These are phyloP conservation scores for Candida succiphila DNA, from an alignment of 805 yeast genomes.

Conservation along the genomic window DNA sequence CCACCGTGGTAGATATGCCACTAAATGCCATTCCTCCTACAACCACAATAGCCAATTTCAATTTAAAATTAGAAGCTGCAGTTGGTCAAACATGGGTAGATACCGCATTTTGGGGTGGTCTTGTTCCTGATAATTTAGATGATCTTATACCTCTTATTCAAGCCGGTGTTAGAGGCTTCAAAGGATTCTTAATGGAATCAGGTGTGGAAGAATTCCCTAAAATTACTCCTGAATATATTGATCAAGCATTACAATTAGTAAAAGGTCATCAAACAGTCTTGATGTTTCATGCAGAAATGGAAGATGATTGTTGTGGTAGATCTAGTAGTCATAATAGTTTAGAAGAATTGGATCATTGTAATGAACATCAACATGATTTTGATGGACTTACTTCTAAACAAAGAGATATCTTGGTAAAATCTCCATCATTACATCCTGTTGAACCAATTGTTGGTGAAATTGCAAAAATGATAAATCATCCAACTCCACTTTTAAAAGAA, in stretches of 20 bases:
- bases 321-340: slow-evolving; percentile 6
- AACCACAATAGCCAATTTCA: slow-evolving; percentile 68
- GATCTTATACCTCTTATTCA: slow-evolving; percentile 67
- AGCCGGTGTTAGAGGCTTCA: slow-evolving; percentile 90
- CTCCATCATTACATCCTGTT: slow-evolving; percentile 47
- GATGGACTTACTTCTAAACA: slow-evolving; percentile 38
- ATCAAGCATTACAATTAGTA: slow-evolving; percentile 54
- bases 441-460: slow-evolving; percentile 46
- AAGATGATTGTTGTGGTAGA: slow-evolving; percentile 17
- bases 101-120: slow-evolving; percentile 94
- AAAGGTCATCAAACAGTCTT: slow-evolving; percentile 57
- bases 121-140: slow-evolving; percentile 67
- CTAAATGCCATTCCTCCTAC: slow-evolving; percentile 94
- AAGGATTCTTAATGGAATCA: slow-evolving; percentile 84
- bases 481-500: slow-evolving; percentile 5
- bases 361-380: slow-evolving; percentile 6
- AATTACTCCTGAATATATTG: slow-evolving; percentile 54
- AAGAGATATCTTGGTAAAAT: slow-evolving; percentile 40
- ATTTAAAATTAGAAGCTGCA: slow-evolving; percentile 71
- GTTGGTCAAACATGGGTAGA: slow-evolving; percentile 82
- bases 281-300: slow-evolving; percentile 91
- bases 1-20: slow-evolving; percentile 95
- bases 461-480: slow-evolving; percentile 29
- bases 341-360: slow-evolving; percentile 7
- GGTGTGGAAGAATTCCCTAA: slow-evolving; percentile 97